Conservation (phyloP, 2,329 filamentous ascomycete genomes). For the Botryotinia calthae region DNA sequence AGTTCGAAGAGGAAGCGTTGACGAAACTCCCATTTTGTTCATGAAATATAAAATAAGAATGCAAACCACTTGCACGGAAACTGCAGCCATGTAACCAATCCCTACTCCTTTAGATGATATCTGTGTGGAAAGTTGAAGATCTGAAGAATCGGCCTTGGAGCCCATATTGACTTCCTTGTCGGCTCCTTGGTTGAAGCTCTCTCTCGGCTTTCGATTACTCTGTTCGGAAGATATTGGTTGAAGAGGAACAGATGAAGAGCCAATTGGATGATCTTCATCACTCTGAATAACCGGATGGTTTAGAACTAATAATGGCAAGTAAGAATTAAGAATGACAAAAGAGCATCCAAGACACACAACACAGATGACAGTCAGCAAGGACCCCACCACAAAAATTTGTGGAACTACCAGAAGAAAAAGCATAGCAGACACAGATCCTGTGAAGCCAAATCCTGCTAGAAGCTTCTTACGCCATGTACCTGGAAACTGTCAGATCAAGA, state of each 20-base stretch:
- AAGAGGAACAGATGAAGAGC: slow-evolving; percentile 24
- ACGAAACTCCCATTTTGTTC: slow-evolving; percentile 41
- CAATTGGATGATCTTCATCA: not conserved
- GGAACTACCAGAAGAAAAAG: slow-evolving; percentile 76
- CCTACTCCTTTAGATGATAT: slow-evolving; percentile 92
- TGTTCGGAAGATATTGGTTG: slow-evolving; percentile 22
- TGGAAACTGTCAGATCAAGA: slow-evolving; percentile 21
- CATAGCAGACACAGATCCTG: slow-evolving; percentile 83
- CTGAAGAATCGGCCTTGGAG: slow-evolving; percentile 51
- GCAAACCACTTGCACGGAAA: slow-evolving; percentile 77
- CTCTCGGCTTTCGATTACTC: slow-evolving; percentile 9
- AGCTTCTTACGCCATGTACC: slow-evolving; percentile 79
- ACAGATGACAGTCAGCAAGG: slow-evolving; percentile 78
- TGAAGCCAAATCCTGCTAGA: slow-evolving; percentile 75
- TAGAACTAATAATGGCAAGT: slow-evolving; percentile 83
- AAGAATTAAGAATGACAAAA: slow-evolving; percentile 92
- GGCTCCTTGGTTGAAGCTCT: not conserved
- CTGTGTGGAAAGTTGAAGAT: slow-evolving; percentile 77
- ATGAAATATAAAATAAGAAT: slow-evolving; percentile 69
- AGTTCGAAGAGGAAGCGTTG: slow-evolving; percentile 80
- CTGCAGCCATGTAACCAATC: slow-evolving; percentile 83
- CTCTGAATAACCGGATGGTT: slow-evolving; percentile 59
- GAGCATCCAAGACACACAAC: slow-evolving; percentile 94
- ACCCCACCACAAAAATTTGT: slow-evolving; percentile 73
- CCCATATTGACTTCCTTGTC: not conserved